Base-by-base conservation (phyloP, 345 rosid genomes). In the Hirschfeldia incana region DNA sequence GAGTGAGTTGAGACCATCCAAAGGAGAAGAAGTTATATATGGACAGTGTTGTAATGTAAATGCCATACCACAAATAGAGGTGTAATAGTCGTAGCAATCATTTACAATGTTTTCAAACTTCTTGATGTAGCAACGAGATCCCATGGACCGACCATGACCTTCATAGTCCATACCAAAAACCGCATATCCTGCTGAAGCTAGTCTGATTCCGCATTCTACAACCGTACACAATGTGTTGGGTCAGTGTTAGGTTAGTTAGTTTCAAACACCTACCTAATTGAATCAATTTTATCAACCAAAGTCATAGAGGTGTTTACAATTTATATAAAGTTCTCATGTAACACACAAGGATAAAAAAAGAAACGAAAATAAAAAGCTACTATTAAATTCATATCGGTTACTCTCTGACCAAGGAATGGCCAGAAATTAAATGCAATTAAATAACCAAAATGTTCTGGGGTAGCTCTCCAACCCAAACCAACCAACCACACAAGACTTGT, bases 81-180 rank as follows among this genome's bases (percentile, higher is more conserved):
- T 91, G 91, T 90, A 93, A 79, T 81, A 90, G 13, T 84, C 86
- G 16, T 84, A 67, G 83, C 99, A 95, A 75, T 95, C 99, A 7
- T 91, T 88, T 0, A 95, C 83, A 8, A 92, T 83, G 79, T 93
- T 84, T 1, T 77, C 86, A 57, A 95, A 95, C 87, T 92, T 95
- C 88, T 90, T 95, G 85, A 95, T 95, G 81, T 95, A 95, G 65
- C 99, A 95, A 37, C 99, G 97, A 42, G 93, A 79, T 6, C 99
- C 99, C 79, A 51, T 80, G 60, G 99, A 95, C 70, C 87, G 88
- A 8, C 99, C 99, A 53, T 95, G 99, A 11, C 99, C 98, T 84
- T 93, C 97, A 51, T 95, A 91, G 78, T 95, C 98, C 68, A 95
- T 84, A 65, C 99, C 99, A 65, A 91, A 93, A 75, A 90, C 99